A percentile compares a stretch with the other conserved stretches of the same genome.
phyloP scores from a whole-genome alignment of 2,329 filamentous ascomycete species.

The Verticillium tricorpus region DNA sequence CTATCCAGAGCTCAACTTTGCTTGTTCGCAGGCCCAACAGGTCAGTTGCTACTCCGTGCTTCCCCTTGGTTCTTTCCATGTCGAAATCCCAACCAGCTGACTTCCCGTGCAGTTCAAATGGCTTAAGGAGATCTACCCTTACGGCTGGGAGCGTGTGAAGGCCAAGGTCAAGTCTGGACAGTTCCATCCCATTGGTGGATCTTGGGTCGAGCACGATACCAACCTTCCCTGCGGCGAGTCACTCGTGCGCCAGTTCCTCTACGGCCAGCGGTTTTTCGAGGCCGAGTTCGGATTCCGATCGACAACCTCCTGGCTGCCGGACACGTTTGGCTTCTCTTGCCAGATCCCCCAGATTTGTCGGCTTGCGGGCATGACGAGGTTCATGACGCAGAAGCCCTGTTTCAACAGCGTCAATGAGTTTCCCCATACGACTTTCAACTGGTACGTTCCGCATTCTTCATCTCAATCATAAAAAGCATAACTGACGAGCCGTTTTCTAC shows the following conservation, averaged over 20 bases:
- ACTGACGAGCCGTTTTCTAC: neutral
- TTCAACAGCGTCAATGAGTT: conserved; percentile 74
- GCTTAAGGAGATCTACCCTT: conserved; percentile 61
- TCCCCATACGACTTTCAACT: conserved; percentile 67
- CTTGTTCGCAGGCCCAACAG: conserved; percentile 58
- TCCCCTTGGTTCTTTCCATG: neutral
- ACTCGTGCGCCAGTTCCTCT: conserved; percentile 61
- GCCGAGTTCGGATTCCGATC: conserved; percentile 60
- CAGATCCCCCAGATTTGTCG: conserved; percentile 64
- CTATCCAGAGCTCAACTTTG: conserved; percentile 63
- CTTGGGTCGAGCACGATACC: conserved; percentile 68
- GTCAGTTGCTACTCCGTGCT: conserved; percentile 30
- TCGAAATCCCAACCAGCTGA: neutral
- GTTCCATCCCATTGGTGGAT: conserved; percentile 65
- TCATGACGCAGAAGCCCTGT: conserved; percentile 67
- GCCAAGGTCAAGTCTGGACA: conserved; percentile 60
- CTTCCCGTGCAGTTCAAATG: conserved; percentile 43
- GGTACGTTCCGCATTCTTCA: conserved; percentile 28
- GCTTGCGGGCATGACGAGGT: conserved; percentile 62
- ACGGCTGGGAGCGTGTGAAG: conserved; percentile 62
- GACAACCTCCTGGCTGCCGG: conserved; percentile 64
- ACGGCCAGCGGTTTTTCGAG: conserved; percentile 65
- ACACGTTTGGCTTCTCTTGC: conserved; percentile 65
- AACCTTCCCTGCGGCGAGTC: conserved; percentile 66
- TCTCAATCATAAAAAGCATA: too few relatives aligned